Base-by-base conservation (phyloP, 2,329 filamentous ascomycete species). In the Ophiostoma sp. region DNA sequence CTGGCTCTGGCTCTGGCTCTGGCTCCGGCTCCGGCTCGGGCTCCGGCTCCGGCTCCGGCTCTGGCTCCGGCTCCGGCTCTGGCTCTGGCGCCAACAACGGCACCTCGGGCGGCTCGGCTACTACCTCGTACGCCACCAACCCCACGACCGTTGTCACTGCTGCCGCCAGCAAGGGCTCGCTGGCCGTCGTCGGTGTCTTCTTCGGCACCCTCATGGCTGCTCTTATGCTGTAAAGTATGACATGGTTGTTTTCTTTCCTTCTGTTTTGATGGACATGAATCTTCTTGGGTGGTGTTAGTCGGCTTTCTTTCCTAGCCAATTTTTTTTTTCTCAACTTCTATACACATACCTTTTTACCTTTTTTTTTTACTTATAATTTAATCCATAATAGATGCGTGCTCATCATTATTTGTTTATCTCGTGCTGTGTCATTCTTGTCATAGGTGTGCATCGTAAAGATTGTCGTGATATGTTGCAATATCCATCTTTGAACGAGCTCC, bases 111-210 rank as follows among this genome's bases (percentile, higher is more conserved):
- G 48, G 66, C 28, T 57, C 50, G 66, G 45, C 28, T 33, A 69
- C 66, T 2, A 69, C 45, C 12, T 52, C 66, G 45, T 33, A 36
- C 45, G 68, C 48, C n/a, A 57, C 33, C 33, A 70, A 59, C 33
- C 69, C 69, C 7, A 70, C 69, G 15, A 59, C 52, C 22, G 69
- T 70, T 25, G 69, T 70, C n/a, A 59, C 52, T 48, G 69, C 69
- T 45, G 52, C 69, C 22, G 69, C 69, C 36, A 45, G 69, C 52
- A 36, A 31, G 57, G 50, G 45, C 6, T 59, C 17, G 52, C 52
- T 66, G 5, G 36, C 52, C 22, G 6, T 28, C 2, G 17, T 25
- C 22, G 5, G 50, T 22, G 36, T 59, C 17, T 59, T 70, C 52
- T 45, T 70, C 36, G 69, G 69, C 36, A 31, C 69, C 22, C 52